Conservation (phyloP, 345 rosid species). For the Pistacia vera region DNA sequence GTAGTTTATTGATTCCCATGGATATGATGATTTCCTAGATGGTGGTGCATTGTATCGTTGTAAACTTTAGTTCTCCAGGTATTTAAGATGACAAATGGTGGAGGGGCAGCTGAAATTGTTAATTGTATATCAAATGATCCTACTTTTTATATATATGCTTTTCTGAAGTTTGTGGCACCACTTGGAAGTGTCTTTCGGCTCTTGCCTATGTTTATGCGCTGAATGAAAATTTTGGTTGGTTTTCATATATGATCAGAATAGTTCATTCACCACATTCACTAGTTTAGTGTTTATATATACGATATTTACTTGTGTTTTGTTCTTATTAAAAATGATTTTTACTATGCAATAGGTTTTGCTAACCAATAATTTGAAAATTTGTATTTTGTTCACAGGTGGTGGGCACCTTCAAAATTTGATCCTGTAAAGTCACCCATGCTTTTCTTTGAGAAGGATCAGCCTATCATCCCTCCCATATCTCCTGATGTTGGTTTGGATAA, state of each 20-base stretch:
- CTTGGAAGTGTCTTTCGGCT: not conserved
- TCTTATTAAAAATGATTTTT: not conserved
- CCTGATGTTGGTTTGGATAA: conserved; percentile 71
- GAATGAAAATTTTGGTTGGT: not conserved
- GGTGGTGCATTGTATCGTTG: not conserved
- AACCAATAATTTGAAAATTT: conserved; percentile 13
- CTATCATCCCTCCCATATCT: conserved; percentile 69
- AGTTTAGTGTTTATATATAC: not conserved
- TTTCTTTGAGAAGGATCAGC: conserved; percentile 73
- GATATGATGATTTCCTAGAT: not conserved
- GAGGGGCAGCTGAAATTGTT: not conserved
- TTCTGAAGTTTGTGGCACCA: not conserved
- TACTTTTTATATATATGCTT: not conserved
- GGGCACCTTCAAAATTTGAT: conserved; percentile 94
- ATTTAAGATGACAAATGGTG: not conserved
- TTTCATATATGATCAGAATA: not conserved
- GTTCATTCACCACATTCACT: not conserved
- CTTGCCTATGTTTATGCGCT: not conserved
- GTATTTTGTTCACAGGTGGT: conserved; percentile 64
- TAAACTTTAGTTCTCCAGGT: too few species aligned
- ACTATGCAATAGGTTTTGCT: not conserved
- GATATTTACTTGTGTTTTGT: not conserved
- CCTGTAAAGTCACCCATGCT: conserved; percentile 87
- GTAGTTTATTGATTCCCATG: not conserved
- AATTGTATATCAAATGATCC: not conserved